phyloP scores from a whole-genome alignment of 2,329 filamentous ascomycete species.

The Colletotrichum ledebouriae region DNA sequence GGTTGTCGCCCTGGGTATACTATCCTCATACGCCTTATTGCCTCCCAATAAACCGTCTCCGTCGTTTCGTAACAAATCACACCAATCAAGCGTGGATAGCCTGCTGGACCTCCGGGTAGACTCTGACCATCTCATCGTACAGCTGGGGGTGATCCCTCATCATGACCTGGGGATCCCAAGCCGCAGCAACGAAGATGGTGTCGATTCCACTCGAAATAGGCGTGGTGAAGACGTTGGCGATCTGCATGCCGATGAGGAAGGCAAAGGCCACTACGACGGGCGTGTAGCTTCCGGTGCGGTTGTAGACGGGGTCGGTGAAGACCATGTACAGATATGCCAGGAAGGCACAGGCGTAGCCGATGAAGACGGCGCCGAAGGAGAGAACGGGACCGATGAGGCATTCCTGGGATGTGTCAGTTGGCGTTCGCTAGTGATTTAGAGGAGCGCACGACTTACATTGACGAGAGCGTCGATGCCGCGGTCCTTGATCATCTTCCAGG shows the following conservation, averaged over 20 bases:
- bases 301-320: slow-evolving; percentile 86
- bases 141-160: slow-evolving; percentile 85
- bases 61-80: too few species aligned
- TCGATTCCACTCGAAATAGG: slow-evolving; percentile 91
- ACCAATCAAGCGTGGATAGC: slow-evolving; percentile 73
- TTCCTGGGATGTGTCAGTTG: slow-evolving; percentile 59
- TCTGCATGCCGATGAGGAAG: slow-evolving; percentile 91
- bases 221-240: slow-evolving; percentile 90
- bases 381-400: slow-evolving; percentile 83
- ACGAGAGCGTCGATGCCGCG: slow-evolving; percentile 91
- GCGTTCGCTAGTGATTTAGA: accelerated
- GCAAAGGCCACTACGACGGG: slow-evolving; percentile 85
- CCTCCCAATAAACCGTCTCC: too few species aligned
- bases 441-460: slow-evolving; percentile 63
- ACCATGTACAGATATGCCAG: slow-evolving; percentile 89
- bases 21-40: too few species aligned
- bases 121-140: slow-evolving; percentile 81
- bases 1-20: too few species aligned
- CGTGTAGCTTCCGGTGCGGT: slow-evolving; percentile 75
- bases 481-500: slow-evolving; percentile 91
- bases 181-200: slow-evolving; percentile 87
- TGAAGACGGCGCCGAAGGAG: slow-evolving; percentile 84
- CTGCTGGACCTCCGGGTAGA: slow-evolving; percentile 87
- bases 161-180: slow-evolving; percentile 79
- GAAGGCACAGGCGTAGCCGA: slow-evolving; percentile 85